A percentile compares a stretch with the other conserved stretches of the same genome.
Evolutionary conservation across 805 yeast species (phyloP).

Genomic region (Lipomyces orientalis): DNA sequence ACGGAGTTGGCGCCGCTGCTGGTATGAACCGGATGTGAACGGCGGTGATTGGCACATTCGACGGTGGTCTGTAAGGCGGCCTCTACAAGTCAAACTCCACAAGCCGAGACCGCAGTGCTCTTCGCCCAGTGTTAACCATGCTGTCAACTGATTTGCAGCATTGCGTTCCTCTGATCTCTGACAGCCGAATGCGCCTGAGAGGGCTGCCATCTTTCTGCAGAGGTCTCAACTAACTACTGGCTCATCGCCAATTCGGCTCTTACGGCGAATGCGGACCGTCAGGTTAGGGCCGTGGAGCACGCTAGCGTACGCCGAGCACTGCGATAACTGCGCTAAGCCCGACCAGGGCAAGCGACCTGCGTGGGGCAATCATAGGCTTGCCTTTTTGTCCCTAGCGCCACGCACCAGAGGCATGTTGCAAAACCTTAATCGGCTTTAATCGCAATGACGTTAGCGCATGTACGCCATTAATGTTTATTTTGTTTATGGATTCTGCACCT

Average conservation of each 20-base stretch:
- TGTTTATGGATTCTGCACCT: neutral
- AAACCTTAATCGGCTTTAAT: neutral
- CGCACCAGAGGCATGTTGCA: neutral
- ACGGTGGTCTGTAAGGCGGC: too few relatives aligned
- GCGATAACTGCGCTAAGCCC: neutral
- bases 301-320: neutral
- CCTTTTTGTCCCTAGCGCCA: neutral
- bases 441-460: neutral
- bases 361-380: neutral
- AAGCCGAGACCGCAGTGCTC: too few relatives aligned
- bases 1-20: neutral
- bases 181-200: neutral
- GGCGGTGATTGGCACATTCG: neutral
- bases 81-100: too few relatives aligned
- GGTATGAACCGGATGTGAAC: neutral
- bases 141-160: neutral
- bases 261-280: too few relatives aligned
- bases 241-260: too few relatives aligned
- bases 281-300: neutral
- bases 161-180: neutral
- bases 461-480: neutral
- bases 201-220: too few relatives aligned
- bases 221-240: too few relatives aligned
- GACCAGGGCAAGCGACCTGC: neutral
- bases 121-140: neutral